Percentiles rank a stretch among this genome's conserved stretches.
Evolutionary conservation across 2,329 filamentous ascomycete species (phyloP).

Genomic region (Fusarium pilosicola): DNA sequence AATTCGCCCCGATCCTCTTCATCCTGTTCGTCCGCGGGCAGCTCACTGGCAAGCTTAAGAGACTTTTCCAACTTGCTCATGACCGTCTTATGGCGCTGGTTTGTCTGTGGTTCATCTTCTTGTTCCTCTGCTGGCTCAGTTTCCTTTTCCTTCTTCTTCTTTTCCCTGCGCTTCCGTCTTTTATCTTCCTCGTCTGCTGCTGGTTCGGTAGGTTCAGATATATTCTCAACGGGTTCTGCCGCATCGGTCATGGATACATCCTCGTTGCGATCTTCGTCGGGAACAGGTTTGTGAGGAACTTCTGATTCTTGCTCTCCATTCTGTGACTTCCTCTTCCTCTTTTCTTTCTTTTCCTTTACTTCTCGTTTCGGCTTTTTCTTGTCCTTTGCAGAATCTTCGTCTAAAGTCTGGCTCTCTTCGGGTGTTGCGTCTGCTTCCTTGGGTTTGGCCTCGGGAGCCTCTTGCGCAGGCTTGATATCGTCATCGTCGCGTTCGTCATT

Average conservation of each 20-base stretch:
- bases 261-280: conserved; percentile 21
- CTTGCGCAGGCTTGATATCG: conserved; percentile 7
- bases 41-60: conserved; percentile 58
- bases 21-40: conserved; percentile 47
- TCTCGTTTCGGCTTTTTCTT: conserved; percentile 28
- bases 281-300: conserved; percentile 2
- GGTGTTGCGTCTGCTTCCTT: conserved; percentile 47
- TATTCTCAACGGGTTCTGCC: neutral
- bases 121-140: conserved; percentile 35
- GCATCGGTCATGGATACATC: conserved; percentile 41
- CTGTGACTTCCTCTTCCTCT: conserved; percentile 16
- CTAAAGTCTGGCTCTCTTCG: conserved; percentile 41
- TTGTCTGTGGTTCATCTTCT: conserved; percentile 43
- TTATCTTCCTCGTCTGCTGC: conserved; percentile 14
- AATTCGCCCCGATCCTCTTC: conserved; percentile 56
- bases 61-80: conserved; percentile 67
- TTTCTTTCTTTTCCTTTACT: conserved; percentile 19
- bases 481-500: conserved; percentile 28
- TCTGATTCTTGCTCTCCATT: conserved; percentile 22
- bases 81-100: conserved; percentile 59
- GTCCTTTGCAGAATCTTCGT: conserved; percentile 43
- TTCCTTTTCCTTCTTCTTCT: conserved; percentile 48
- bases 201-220: neutral
- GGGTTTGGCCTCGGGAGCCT: conserved; percentile 24
- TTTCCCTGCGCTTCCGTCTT: conserved; percentile 41